Evolutionary conservation across 192 early-diverging fungal genomes (phyloP), one percentile per base, ranked within the genome.

Genomic region (Gryganskiella cystojenkinii): DNA sequence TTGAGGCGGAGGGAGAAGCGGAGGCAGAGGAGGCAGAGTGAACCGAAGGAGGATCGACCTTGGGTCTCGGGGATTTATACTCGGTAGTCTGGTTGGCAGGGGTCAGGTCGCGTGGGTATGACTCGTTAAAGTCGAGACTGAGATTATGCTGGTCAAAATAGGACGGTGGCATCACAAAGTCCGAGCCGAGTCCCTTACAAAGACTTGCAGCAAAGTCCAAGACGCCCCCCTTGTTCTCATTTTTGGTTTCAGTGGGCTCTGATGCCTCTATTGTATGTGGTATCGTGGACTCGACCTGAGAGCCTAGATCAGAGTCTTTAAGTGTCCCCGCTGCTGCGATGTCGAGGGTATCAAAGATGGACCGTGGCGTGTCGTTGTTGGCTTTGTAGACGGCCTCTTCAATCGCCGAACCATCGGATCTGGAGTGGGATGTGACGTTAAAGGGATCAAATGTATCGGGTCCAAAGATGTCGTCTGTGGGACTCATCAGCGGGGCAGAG

Each of bases 381-480:
- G 46, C 4, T 4, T 37, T 20, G 22, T 28, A 37, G 11, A 46
- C 22, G 8, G 35, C 10, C 33, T 9, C 5, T 43, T 13, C 15
- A 22, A 20, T 17, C 33, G 6, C 22, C 25, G 56, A 33, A 19
- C n/a, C 25, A 3, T 7, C 28, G 17, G 9, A 2, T 22, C n/a
- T 43, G 30, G 15, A 44, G 30, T 56, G 37, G 19, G 52, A 53
- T 1, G 46, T 34, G 24, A 72, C 53, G 4, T 64, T 53, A 52
- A 75, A 57, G 7, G 72, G 64, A 53, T 63, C 66, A 43, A 68
- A 58, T 4, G 22, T 37, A 46, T 78, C 73, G 22, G 55, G 54
- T 13, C 72, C 65, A 53, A 37, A 64, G 3, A 58, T 15, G 20
- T 40, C 65, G 30, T 78, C 66, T 37, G 52, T 75, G 13, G 72